Base-by-base conservation (phyloP, 2,329 filamentous ascomycete species). In the Davidsoniella australis region DNA sequence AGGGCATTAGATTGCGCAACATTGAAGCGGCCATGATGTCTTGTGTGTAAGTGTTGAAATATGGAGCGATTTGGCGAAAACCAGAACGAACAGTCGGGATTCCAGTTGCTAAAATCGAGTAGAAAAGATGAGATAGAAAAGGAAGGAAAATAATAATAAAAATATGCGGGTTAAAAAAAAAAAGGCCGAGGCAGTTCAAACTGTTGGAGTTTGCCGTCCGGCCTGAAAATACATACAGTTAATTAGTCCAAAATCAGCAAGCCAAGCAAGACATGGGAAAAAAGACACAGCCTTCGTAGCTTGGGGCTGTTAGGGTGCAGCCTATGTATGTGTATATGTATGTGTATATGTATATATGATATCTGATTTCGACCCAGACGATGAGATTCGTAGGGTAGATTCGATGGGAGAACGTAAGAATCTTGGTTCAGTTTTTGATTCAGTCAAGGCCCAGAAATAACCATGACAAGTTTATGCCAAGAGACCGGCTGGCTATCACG, bases 1-100 rank as follows among this genome's bases (percentile, higher is more conserved):
- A 52, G 29, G 47, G 47, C 42, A 52, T 52, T 29, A 52, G 23
- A 47, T 49, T 52, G 14, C 50, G 42, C 16, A 52, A 39, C 42
- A 52, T 47, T 29, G 26, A 26, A n/a, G 50, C 44, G 20, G 48
- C 40, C 43, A 36, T 49, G 38, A 33, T 23, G 18, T 18, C n/a
- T 38, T 44, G 6, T 44, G 5, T 10, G 18, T 39, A 41, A 20
- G 10, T 44, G 18, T 4, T 39, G 9, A 23, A 14, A 17, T 29
- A 26, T 46, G 16, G 17, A 18, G 33, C 5, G 17, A 10, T 29
- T 36, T 16, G 14, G 38, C 8, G 10, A 18, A 14, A 16, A 40
- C n/a, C n/a, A 29, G 29, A 9, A 37, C 12, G 37, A 14, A 12
- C 5, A 20, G 16, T 33, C 29, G 6, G 14, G 5, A 43, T 23